Evolutionary conservation across 1,284 basidiomycete species (phyloP).

Genomic region (Malassezia globosa): DNA sequence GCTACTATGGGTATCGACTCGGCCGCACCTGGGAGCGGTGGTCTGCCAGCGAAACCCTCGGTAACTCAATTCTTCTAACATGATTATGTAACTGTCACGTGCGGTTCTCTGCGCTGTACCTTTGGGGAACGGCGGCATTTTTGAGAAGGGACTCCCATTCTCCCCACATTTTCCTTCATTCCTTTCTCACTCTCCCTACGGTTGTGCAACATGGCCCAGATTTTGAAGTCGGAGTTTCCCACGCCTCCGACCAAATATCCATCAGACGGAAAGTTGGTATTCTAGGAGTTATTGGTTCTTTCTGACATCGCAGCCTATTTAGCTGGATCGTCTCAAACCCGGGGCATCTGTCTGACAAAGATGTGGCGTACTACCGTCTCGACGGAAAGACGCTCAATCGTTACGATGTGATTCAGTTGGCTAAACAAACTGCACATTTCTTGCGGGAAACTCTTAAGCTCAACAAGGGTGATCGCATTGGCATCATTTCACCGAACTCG

Average conservation of each 20-base stretch:
- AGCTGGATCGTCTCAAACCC: conserved; percentile 10
- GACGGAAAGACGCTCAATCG: conserved; percentile 35
- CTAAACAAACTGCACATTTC: conserved; percentile 25
- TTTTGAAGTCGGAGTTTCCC: background rate
- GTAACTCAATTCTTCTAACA: too few species aligned
- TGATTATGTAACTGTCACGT: too few species aligned
- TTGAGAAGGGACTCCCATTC: too few species aligned
- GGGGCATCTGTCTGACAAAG: background rate
- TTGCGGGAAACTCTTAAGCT: conserved; percentile 31
- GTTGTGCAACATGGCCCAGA: too few species aligned
- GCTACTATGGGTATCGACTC: too few species aligned
- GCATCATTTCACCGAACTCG: conserved; percentile 39
- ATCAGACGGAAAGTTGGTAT: conserved; percentile 7
- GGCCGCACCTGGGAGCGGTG: too few species aligned
- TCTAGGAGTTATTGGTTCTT: background rate
- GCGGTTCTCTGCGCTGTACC: too few species aligned
- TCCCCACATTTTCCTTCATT: too few species aligned
- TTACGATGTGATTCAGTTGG: conserved; percentile 23
- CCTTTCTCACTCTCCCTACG: background rate
- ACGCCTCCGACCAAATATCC: background rate
- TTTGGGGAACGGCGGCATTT: too few species aligned
- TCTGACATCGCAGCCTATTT: conserved; percentile 6
- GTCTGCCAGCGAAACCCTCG: too few species aligned
- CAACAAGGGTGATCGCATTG: conserved; percentile 27
- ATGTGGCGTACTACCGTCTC: conserved; percentile 16